Conservation (phyloP, 441 rosid genomes). For the Brassica hybrid region DNA sequence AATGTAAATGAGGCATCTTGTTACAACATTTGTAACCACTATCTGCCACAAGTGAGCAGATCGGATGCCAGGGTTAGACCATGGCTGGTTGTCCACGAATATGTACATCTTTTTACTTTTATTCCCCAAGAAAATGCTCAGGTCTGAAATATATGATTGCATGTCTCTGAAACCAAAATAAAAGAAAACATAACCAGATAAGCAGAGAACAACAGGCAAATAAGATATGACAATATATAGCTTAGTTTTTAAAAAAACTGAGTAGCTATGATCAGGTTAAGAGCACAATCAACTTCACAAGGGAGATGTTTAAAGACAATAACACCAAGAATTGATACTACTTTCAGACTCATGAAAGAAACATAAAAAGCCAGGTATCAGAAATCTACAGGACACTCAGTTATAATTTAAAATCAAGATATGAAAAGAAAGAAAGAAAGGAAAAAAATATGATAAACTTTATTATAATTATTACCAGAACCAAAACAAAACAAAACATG, state of each 20-base stretch:
- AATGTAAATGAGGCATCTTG: constrained; percentile 5
- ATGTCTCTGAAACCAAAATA: constrained; percentile 71
- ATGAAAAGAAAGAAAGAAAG: background rate
- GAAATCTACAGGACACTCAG: background rate
- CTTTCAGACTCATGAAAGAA: constrained; percentile 2
- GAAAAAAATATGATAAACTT: background rate
- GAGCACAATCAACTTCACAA: background rate
- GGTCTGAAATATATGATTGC: constrained; percentile 96
- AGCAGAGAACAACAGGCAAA: constrained; percentile 12
- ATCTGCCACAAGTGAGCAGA: constrained; percentile 91
- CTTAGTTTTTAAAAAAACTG: constrained; percentile 3
- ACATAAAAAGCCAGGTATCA: background rate
- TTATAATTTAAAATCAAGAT: background rate
- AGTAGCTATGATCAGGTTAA: constrained; percentile 5
- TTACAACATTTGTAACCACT: constrained; percentile 93
- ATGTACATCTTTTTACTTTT: constrained; percentile 82
- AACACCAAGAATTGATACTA: constrained; percentile 21
- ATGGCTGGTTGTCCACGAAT: constrained; percentile 93
- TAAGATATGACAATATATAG: too few species aligned
- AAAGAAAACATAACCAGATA: constrained; percentile 18
- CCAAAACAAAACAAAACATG: constrained; percentile 4
- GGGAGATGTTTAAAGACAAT: background rate
- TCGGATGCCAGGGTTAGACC: constrained; percentile 72
- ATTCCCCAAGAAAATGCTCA: constrained; percentile 71
- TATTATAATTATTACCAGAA: background rate